A percentile compares a stretch with the other conserved stretches of the same genome.
These are phyloP conservation scores for Tricladium varicosporioides DNA, from an alignment of 2,329 filamentous ascomycete species.

Conservation along the genomic window DNA sequence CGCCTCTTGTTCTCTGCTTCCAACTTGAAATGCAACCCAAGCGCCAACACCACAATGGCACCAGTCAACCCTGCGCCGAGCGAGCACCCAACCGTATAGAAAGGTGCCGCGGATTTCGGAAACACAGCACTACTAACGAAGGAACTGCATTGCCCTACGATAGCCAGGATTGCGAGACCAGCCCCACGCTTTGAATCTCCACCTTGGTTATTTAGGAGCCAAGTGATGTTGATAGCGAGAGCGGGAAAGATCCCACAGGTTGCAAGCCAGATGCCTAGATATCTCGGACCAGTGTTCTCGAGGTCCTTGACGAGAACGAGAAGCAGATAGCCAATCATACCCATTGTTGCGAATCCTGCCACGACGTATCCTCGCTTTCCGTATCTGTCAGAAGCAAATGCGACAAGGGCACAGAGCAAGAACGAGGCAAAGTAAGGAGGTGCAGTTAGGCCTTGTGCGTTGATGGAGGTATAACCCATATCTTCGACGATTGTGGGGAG, in stretches of 20 bases:
- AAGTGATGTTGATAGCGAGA: conserved; percentile 33
- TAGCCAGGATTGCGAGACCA: conserved; percentile 27
- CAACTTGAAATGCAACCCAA: not conserved
- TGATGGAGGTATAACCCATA: conserved; percentile 40
- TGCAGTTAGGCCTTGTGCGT: conserved; percentile 42
- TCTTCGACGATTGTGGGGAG: conserved; percentile 41
- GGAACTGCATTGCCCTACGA: conserved; percentile 32
- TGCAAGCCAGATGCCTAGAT: conserved; percentile 39
- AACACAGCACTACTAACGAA: conserved; percentile 26
- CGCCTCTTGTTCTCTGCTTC: not conserved
- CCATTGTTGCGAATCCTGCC: conserved; percentile 27
- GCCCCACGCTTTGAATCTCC: conserved; percentile 32
- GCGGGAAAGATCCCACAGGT: conserved; percentile 35
- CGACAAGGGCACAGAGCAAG: conserved; percentile 32
- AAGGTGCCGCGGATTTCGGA: not conserved
- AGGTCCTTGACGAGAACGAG: conserved; percentile 26
- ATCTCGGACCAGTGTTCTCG: conserved; percentile 39
- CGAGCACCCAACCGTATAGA: conserved; percentile 18
- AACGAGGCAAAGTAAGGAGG: conserved; percentile 42
- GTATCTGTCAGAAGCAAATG: conserved; percentile 37
- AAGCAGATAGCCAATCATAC: conserved; percentile 36
- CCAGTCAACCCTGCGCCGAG: conserved; percentile 9
- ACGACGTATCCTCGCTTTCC: conserved; percentile 37
- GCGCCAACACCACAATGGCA: conserved; percentile 3
- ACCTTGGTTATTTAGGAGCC: conserved; percentile 35